Base-by-base conservation (phyloP, 2,329 filamentous ascomycete genomes). In the Aureobasidium sp. region DNA sequence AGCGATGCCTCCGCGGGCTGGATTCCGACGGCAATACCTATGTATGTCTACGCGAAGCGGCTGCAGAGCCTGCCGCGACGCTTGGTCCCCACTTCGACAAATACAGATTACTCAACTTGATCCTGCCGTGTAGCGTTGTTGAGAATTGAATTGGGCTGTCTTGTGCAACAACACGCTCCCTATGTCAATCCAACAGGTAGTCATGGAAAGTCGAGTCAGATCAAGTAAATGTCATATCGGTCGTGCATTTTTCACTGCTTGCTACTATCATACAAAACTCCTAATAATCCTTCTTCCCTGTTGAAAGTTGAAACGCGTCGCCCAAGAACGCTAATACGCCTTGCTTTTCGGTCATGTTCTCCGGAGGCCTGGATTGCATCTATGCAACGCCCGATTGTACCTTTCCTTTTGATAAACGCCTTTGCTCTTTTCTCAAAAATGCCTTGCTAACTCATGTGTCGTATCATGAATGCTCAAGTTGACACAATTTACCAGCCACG, bases 401-500 rank as follows among this genome's bases (percentile, higher is more conserved):
- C 53, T 41, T 57, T 41, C 41, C n/a, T 3, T 45, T 34, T 29
- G 4, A 10, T 16, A 1, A 55, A 57, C 53, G 53, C 53, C 53
- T 14, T 57, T 57, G 39, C 53, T 57, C 39, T 57, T 44, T n/a
- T 36, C 1, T 25, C 9, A 9, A 34, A 44, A 44, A 57, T 34
- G 51, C 36, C 30, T 21, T 16, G 39, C 39, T 44, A 13, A 14
- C 49, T n/a, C 13, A 34, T n/a, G 13, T 39, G 21, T 21, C 27
- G 27, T 57, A n/a, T 48, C 45, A 9, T 57, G 25, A 14, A 6
- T 36, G 25, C 2, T 62, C 48, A n/a, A n/a, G n/a, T n/a, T n/a
- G n/a, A n/a, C n/a, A n/a, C n/a, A n/a, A n/a, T n/a, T n/a, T 84
- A 97, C 90, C 91, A 96, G 10, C 93, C 93, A 63, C 93, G 81